Evolutionary conservation across 192 early-diverging fungal species (phyloP), one percentile per base, ranked within the genome.

Genomic region (Umbelopsis vinacea): DNA sequence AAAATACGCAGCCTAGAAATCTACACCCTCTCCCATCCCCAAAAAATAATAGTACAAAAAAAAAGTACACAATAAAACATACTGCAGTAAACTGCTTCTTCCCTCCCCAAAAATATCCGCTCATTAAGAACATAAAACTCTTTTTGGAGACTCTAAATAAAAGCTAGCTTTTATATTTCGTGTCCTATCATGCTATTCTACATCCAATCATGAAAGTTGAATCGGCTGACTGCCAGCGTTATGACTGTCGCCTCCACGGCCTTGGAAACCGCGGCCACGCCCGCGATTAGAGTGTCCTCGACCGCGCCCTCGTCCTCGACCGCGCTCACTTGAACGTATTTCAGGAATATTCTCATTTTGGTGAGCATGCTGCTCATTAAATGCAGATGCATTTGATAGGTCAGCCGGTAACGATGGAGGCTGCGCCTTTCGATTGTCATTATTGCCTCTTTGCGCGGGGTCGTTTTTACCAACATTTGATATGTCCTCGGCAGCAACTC

Each of bases 251-350:
- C 26, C 17, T 14, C 26, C 26, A n/a, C 26, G 29, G 14, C 57
- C 57, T 11, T 26, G 29, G 57, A 12, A 23, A 4, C 70, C 70
- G 15, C 70, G 17, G 15, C 70, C 54, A 46, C 70, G 52, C 0
- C 70, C 52, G 3, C 52, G 52, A 35, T 52, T 40, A 3, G 4
- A 52, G 1, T 52, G 53, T 24, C 70, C 55, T 55, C 70, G 37
- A 21, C 70, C 70, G 3, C 52, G 70, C 38, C 70, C 70, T 19
- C 71, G 57, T 33, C 60, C 60, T 46, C 71, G 57, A 47, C 70
- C 70, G 3, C 70, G 52, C 7, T 53, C 71, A 48, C 45, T 24
- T 14, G 47, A n/a, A n/a, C 71, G 11, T 19, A 33, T 24, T 38
- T 52, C 43, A 14, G 43, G 12, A 3, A 33, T 33, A 66, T 21